Percentiles rank a stretch among this genome's conserved stretches.
phyloP scores from a whole-genome alignment of 495 filamentous ascomycete genomes.

The Hypoxylon rickii region DNA sequence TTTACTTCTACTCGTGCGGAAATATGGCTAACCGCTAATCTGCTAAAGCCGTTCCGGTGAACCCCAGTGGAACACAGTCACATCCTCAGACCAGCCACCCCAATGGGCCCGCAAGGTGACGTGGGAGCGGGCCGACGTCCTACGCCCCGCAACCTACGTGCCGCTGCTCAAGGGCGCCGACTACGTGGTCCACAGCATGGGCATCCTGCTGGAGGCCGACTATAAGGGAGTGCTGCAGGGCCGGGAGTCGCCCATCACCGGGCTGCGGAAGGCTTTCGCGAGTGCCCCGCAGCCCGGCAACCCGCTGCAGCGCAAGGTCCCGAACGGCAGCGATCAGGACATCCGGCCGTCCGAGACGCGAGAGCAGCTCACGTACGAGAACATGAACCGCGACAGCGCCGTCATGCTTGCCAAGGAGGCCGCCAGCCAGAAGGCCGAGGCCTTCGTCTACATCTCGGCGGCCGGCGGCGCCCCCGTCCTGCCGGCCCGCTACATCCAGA shows the following conservation, averaged over 20 bases:
- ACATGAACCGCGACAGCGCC: slow-evolving; percentile 91
- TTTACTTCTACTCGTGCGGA: no score
- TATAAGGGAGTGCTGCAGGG: slow-evolving; percentile 93
- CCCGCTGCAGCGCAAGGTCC: slow-evolving; percentile 54
- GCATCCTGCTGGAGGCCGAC: slow-evolving; percentile 95
- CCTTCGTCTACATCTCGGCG: slow-evolving; percentile 87
- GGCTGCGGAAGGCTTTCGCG: slow-evolving; percentile 77
- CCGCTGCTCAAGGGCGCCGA: slow-evolving; percentile 71
- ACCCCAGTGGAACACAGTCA: slow-evolving; percentile 79
- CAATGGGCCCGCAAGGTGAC: slow-evolving; percentile 79
- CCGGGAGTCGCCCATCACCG: slow-evolving; percentile 72
- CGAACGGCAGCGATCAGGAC: slow-evolving; percentile 53
- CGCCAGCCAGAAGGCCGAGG: slow-evolving; percentile 60
- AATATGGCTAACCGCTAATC: slow-evolving; percentile 2
- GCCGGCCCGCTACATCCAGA: slow-evolving; percentile 83
- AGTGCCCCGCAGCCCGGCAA: slow-evolving; percentile 55
- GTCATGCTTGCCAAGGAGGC: slow-evolving; percentile 87
- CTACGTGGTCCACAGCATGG: slow-evolving; percentile 89
- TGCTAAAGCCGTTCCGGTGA: slow-evolving; percentile 78
- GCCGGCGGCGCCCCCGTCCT: slow-evolving; percentile 82
- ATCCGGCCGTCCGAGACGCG: slow-evolving; percentile 66
- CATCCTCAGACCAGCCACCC: slow-evolving; percentile 72
- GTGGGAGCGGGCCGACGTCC: slow-evolving; percentile 87
- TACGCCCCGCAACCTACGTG: slow-evolving; percentile 78
- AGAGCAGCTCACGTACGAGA: slow-evolving; percentile 90